Percentiles rank a stretch among this genome's conserved stretches.
phyloP scores from a whole-genome alignment of 2,329 filamentous ascomycete species.

The Chaetomiaceae sp. region DNA sequence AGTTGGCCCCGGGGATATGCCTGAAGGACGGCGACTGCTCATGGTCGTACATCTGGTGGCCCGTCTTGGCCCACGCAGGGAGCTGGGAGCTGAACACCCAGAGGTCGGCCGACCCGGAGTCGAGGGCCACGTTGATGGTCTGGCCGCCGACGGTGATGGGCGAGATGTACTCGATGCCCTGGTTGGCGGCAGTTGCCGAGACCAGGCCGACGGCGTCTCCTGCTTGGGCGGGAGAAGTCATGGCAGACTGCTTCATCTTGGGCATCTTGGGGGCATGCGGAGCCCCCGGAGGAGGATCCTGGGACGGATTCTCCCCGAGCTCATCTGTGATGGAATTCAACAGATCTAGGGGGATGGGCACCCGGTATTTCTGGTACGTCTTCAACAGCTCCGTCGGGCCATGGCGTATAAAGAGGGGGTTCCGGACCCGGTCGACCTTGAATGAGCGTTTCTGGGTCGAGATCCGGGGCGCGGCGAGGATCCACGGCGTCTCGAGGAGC shows the following conservation, averaged over 20 bases:
- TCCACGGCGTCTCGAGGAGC: slow-evolving; percentile 41
- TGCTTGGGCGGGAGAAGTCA: slow-evolving; percentile 11
- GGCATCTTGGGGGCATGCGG: background rate
- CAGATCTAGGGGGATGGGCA: slow-evolving; percentile 43
- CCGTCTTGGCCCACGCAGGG: slow-evolving; percentile 36
- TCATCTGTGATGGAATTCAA: slow-evolving; percentile 32
- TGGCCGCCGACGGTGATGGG: slow-evolving; percentile 67
- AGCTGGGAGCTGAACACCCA: slow-evolving; percentile 67
- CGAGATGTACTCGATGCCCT: slow-evolving; percentile 65
- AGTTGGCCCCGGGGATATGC: slow-evolving; percentile 43
- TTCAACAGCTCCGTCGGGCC: slow-evolving; percentile 59
- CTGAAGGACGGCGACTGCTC: slow-evolving; percentile 33
- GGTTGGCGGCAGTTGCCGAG: slow-evolving; percentile 57
- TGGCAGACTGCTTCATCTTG: background rate
- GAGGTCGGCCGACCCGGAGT: slow-evolving; percentile 71
- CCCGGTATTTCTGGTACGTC: slow-evolving; percentile 64
- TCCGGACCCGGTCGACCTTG: slow-evolving; percentile 54
- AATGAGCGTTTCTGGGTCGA: slow-evolving; percentile 55
- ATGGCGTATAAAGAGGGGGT: slow-evolving; percentile 51
- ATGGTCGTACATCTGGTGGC: slow-evolving; percentile 44
- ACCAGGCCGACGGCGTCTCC: slow-evolving; percentile 49
- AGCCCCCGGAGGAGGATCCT: slow-evolving; percentile 22
- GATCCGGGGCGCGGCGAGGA: slow-evolving; percentile 40
- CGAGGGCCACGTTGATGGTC: slow-evolving; percentile 64
- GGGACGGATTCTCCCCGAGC: background rate